Evolutionary conservation across 2,329 filamentous ascomycete species (phyloP).

Genomic region (Didymella lethalis): DNA sequence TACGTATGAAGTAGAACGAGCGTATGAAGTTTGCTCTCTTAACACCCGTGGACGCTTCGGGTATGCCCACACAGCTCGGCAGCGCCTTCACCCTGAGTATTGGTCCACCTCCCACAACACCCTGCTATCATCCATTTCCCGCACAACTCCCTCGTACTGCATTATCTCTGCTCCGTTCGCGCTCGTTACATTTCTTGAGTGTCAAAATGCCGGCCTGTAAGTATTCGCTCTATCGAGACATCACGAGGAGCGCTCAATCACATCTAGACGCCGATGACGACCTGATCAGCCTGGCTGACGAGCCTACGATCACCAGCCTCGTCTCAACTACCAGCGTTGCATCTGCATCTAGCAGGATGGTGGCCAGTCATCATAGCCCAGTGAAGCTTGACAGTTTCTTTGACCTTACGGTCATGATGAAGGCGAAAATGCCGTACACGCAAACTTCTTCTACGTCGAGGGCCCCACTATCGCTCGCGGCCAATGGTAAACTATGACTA

Average conservation of each 20-base stretch:
- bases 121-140: background rate
- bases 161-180: background rate
- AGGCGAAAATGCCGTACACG: slow-evolving; percentile 28
- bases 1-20: too few relatives aligned
- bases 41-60: background rate
- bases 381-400: slow-evolving; percentile 29
- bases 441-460: background rate
- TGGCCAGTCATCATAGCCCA: background rate
- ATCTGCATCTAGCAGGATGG: background rate
- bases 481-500: slow-evolving; percentile 9
- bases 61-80: background rate
- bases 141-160: background rate
- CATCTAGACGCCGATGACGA: slow-evolving; percentile 17
- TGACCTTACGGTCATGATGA: slow-evolving; percentile 29
- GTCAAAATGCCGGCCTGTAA: slow-evolving; percentile 10
- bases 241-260: background rate
- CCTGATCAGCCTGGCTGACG: slow-evolving; percentile 23
- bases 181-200: background rate
- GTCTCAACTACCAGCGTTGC: background rate
- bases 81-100: slow-evolving; percentile 8
- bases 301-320: background rate
- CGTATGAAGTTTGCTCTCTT: background rate
- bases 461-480: background rate
- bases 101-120: background rate
- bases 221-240: background rate